phyloP scores from a whole-genome alignment of 495 filamentous ascomycete genomes.

The Ramalina intermedia region DNA sequence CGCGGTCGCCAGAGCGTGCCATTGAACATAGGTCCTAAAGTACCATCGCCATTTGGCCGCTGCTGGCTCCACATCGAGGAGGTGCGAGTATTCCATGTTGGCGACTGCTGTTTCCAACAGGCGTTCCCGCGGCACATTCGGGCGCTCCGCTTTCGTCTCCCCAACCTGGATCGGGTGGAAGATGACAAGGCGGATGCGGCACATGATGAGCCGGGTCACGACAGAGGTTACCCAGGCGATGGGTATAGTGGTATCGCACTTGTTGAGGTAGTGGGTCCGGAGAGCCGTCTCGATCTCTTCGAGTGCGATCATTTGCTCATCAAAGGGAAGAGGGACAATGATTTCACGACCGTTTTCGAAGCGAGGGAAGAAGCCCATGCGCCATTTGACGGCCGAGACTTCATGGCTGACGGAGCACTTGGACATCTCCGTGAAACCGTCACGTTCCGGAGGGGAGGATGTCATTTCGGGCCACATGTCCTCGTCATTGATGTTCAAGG shows the following conservation, averaged over 20 bases:
- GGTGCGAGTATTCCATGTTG: constrained; percentile 8
- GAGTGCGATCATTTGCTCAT: constrained; percentile 2
- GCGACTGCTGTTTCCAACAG: constrained; percentile 8
- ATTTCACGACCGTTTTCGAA: constrained; percentile 1
- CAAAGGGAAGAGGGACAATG: neutral
- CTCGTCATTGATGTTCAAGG: constrained; percentile 32
- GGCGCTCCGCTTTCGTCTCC: neutral
- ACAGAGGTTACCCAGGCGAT: constrained; percentile 10
- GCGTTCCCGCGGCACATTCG: constrained; percentile 2
- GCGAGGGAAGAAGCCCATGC: neutral
- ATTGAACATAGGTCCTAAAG: constrained; percentile 27
- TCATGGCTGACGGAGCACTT: constrained; percentile 6
- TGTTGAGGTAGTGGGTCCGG: constrained; percentile 4
- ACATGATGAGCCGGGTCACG: constrained; percentile 8
- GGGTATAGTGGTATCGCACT: constrained; percentile 9
- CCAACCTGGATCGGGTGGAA: constrained; percentile 10
- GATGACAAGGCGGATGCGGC: constrained; percentile 8
- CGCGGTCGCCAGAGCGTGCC: constrained; percentile 32
- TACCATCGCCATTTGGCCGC: constrained; percentile 26
- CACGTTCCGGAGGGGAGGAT: constrained; percentile 2
- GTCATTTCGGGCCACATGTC: constrained; percentile 11
- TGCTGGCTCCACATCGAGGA: constrained; percentile 7
- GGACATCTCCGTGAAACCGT: constrained; percentile 12
- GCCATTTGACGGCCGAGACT: neutral
- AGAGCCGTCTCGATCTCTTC: constrained; percentile 3